Base-by-base conservation (phyloP, 192 early-diverging fungal genomes). In the Coemansia brasiliensis region DNA sequence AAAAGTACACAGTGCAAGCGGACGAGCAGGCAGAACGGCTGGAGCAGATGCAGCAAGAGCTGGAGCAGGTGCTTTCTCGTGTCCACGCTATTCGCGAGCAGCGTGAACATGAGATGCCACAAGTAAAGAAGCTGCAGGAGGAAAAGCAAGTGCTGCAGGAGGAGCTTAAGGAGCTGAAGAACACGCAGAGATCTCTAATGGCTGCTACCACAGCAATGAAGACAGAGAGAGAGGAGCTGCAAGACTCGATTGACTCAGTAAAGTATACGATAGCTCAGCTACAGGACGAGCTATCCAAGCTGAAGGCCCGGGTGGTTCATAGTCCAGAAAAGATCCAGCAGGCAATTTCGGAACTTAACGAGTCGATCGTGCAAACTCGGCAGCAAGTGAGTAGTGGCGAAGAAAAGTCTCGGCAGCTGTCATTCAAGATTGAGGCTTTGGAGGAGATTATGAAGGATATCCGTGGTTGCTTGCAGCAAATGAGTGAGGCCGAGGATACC, bases 291-390 rank as follows among this genome's bases (percentile, higher is more conserved):
- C 35, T 85, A 49, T 46, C 59, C 37, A 39, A 82, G 18, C 69
- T 92, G 3, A 79, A 80, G 39, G 71, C 81, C 15, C 81, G 85
- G 0, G 85, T 92, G 18, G 88, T 92, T 32, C 83, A 85, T n/a
- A 88, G 83, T 59, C 90, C 90, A 1, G 90, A 87, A 63, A 85
- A 86, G 68, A 72, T 90, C 12, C 83, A 88, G 63, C 74, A 83
- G 51, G 87, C 85, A 20, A 72, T 91, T 20, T 39, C 50, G 3
- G 86, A 91, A 52, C 84, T 91, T 82, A 86, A 55, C 57, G 39
- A 61, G 13, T 57, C 56, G 8, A 69, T 85, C 3, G 35, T 41
- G 1, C 55, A 55, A 7, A 81, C 84, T 20, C 85, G 86, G 43
- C 25, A 37, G 11, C 74, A 77, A 38, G 39, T 84, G 4, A 52